Evolutionary conservation across 306 rosid species (phyloP).

Genomic region (Sesbania bispinosa): DNA sequence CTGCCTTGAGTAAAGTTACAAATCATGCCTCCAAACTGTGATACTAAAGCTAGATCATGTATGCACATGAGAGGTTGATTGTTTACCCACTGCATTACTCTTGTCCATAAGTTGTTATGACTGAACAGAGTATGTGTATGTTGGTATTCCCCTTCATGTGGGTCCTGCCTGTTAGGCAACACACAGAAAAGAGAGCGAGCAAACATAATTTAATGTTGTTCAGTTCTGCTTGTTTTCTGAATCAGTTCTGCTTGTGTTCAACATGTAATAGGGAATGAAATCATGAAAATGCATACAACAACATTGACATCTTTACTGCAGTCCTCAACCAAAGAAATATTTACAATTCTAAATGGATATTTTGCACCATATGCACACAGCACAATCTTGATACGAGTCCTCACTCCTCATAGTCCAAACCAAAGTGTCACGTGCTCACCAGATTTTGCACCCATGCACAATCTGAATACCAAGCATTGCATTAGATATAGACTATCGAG

Average conservation of each 20-base stretch:
- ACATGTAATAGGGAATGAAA: background rate
- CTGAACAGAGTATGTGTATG: background rate
- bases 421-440: too few species aligned
- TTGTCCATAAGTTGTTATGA: constrained; percentile 1
- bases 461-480: too few species aligned
- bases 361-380: too few species aligned
- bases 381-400: too few species aligned
- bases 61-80: background rate
- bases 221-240: constrained; percentile 19
- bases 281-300: background rate
- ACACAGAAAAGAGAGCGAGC: background rate
- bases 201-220: constrained; percentile 13
- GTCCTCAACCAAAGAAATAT: too few species aligned
- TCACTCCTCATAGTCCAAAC: too few species aligned
- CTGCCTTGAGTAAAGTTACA: constrained; percentile 57
- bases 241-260: constrained; percentile 4
- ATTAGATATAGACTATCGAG: too few species aligned
- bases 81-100: background rate
- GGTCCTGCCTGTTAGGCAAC: background rate
- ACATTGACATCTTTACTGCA: constrained; percentile 21
- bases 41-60: constrained; percentile 29
- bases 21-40: constrained; percentile 60
- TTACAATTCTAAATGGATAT: too few species aligned
- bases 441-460: too few species aligned
- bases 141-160: background rate